A percentile compares a stretch with the other conserved stretches of the same genome.
These are phyloP conservation scores for Boletellus emodensis DNA, from an alignment of 768 basidiomycete genomes.

Conservation along the genomic window DNA sequence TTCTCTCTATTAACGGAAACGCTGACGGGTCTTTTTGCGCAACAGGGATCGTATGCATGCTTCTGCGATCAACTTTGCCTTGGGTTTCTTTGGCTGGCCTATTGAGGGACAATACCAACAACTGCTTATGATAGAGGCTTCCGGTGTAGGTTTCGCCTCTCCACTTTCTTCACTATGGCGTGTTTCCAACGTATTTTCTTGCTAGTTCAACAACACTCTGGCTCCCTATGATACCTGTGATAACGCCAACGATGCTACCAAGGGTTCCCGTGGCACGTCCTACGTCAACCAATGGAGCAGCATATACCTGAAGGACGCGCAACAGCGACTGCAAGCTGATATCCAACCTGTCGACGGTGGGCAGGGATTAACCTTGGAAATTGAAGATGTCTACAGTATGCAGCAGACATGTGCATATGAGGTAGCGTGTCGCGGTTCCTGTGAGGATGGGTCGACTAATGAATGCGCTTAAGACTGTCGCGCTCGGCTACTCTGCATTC, in stretches of 20 bases:
- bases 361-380: constrained; percentile 54
- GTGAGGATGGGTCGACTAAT: not conserved
- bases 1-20: not conserved
- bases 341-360: constrained; percentile 29
- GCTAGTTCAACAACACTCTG: constrained; percentile 78
- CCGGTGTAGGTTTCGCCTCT: constrained; percentile 41
- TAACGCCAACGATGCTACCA: constrained; percentile 49
- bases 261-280: constrained; percentile 51
- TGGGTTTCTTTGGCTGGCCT: constrained; percentile 77
- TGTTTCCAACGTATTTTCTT: not conserved
- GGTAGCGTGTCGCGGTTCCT: constrained; percentile 32
- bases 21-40: not conserved
- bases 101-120: constrained; percentile 71
- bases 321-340: constrained; percentile 52
- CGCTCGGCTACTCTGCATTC: constrained; percentile 87
- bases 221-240: constrained; percentile 81
- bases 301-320: constrained; percentile 68
- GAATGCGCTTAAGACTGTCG: constrained; percentile 65
- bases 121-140: constrained; percentile 67
- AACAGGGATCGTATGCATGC: constrained; percentile 67
- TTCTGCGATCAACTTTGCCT: constrained; percentile 62
- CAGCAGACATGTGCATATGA: constrained; percentile 87
- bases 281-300: constrained; percentile 65
- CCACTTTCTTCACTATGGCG: constrained; percentile 1
- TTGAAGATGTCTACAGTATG: constrained; percentile 71